Evolutionary conservation across 2,329 filamentous ascomycete species (phyloP).

Genomic region (Nemania sp.): DNA sequence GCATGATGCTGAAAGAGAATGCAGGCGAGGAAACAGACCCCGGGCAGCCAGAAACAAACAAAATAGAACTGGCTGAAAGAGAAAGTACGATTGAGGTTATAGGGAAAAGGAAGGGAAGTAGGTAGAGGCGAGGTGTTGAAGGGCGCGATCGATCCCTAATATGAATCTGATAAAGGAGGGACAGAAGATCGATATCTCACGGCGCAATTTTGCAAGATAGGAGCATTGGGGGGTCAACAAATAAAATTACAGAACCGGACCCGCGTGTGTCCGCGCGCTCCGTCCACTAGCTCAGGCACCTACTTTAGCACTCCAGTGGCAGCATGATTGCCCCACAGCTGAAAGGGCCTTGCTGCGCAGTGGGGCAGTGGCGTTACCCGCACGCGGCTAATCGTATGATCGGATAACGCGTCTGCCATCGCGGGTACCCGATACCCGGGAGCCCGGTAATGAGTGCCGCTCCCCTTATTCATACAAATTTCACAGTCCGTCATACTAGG

Average conservation of each 20-base stretch:
- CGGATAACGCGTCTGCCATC: constrained; percentile 16
- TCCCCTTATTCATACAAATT: no score
- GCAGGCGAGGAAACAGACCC: not conserved
- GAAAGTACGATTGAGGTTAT: not conserved
- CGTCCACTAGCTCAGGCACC: no score
- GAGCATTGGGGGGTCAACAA: constrained; percentile 20
- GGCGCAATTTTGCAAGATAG: constrained; percentile 12
- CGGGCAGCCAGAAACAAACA: not conserved
- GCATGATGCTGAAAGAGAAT: constrained; percentile 59
- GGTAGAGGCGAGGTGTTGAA: constrained; percentile 1
- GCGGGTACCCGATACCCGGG: not conserved
- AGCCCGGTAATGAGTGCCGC: not conserved
- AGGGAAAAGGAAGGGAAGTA: constrained; percentile 5
- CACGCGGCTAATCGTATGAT: constrained; percentile 27
- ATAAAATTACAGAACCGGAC: constrained; percentile 21
- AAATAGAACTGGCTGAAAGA: not conserved
- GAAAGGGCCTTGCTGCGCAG: constrained; percentile 23
- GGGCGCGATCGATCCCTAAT: not conserved
- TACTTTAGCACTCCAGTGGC: no score
- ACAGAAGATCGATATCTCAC: constrained; percentile 5
- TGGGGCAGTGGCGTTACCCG: constrained; percentile 38
- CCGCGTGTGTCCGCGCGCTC: constrained; percentile 13
- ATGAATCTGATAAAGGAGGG: constrained; percentile 17
- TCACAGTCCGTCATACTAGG: no score
- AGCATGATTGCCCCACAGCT: constrained; percentile 26